Conservation (phyloP, 2,329 filamentous ascomycete genomes). For the Mariannaea sp. region DNA sequence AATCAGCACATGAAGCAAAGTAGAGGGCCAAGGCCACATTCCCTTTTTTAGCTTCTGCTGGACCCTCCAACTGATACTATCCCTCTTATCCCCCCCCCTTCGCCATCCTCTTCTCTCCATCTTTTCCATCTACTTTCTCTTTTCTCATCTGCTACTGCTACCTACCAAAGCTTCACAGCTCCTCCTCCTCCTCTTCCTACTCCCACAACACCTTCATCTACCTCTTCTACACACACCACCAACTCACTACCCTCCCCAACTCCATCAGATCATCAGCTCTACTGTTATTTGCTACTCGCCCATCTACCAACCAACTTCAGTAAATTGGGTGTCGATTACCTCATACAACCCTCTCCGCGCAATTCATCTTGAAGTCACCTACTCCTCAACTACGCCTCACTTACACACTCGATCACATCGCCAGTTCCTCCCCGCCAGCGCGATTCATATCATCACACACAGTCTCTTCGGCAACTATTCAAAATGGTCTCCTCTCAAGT, state of each 20-base stretch:
- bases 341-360: neutral
- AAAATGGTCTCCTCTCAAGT: conserved; percentile 51
- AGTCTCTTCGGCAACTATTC: conserved; percentile 36
- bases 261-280: too few relatives aligned
- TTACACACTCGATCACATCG: conserved; percentile 22
- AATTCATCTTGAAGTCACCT: neutral
- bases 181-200: conserved; percentile 16
- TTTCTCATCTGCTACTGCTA: conserved; percentile 1
- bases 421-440: conserved; percentile 3
- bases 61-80: conserved; percentile 29
- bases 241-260: neutral
- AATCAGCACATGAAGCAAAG: conserved; percentile 12
- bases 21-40: too few relatives aligned
- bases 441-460: conserved; percentile 20
- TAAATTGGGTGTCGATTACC: neutral
- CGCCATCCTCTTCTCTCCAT: conserved; percentile 13
- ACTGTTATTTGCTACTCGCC: neutral
- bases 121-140: conserved; percentile 17
- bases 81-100: conserved; percentile 17
- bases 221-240: conserved; percentile 15
- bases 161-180: too few relatives aligned
- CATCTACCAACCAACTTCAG: conserved; percentile 7
- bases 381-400: conserved; percentile 1
- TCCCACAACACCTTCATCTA: conserved; percentile 5
- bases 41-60: conserved; percentile 33